Percentiles rank a stretch among this genome's conserved stretches.
Conservation (phyloP, 306 rosid species). For the Trichosanthes cucumerina region DNA sequence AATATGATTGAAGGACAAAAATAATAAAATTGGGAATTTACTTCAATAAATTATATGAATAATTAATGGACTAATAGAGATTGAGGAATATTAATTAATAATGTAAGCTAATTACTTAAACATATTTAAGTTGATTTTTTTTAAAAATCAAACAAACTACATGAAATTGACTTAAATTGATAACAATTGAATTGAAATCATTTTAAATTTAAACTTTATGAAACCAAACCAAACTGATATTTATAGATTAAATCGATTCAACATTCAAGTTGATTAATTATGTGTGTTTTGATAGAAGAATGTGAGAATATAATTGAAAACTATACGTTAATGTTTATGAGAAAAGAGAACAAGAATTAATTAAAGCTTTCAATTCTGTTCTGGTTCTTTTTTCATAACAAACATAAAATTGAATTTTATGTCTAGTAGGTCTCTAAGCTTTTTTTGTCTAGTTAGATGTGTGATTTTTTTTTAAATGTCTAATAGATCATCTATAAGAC, state of each 20-base stretch:
- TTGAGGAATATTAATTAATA: neutral
- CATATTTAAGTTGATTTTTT: neutral
- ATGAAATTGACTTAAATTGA: neutral
- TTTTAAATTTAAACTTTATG: neutral
- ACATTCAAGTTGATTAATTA: neutral
- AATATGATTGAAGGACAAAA: neutral
- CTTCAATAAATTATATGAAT: neutral
- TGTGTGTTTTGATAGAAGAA: too few species aligned
- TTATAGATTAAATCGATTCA: neutral
- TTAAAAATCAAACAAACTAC: neutral
- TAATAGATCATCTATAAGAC: too few species aligned
- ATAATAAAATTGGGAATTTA: neutral
- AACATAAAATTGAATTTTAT: too few species aligned
- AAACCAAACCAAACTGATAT: neutral
- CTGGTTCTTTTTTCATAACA: too few species aligned
- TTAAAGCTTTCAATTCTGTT: too few species aligned
- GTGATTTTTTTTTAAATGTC: too few species aligned
- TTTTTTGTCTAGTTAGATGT: too few species aligned
- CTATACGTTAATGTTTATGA: too few species aligned
- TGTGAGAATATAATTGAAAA: too few species aligned
- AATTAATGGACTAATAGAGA: neutral
- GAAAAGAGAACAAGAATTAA: too few species aligned
- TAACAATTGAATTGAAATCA: neutral
- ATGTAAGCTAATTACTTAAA: neutral
- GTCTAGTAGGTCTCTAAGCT: too few species aligned